Base-by-base conservation (phyloP, 1,284 basidiomycete species). In the Trichosporon sp. region DNA sequence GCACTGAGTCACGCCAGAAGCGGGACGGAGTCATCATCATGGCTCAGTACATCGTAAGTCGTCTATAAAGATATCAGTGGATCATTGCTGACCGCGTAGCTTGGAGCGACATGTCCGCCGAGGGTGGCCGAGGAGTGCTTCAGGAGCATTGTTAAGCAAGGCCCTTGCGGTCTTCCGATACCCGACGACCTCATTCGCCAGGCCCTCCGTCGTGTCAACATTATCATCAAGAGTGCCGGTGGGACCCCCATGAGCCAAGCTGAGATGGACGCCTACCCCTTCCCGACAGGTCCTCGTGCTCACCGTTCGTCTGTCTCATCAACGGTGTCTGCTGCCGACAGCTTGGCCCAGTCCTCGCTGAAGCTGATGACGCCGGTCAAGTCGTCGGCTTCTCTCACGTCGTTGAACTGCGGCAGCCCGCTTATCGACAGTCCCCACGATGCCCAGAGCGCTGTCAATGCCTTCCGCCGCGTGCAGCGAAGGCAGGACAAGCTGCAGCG, bases 171-270 rank as follows among this genome's bases (percentile, higher is more conserved):
- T 1, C 62, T 76, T 2, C 71, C 74, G 3, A 42, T 69, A 0
- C 73, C 76, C 1, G 79, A 81, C 66, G 76, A 79, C n/a, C 72
- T 82, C 9, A 74, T 82, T 12, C 65, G 68, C 13, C 78, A 79
- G 67, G 79, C 80, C 0, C 74, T 71, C 13, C 76, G 75, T 31
- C 72, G 78, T 32, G 73, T 81, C 27, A 72, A 78, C 25, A 75
- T 78, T n/a, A 65, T 79, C 23, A 66, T 70, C 35, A 71, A 65
- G 65, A 31, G 58, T 0, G 67, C 69, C 3, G 69, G 69, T 12
- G 71, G 69, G 7, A 62, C 67, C 1, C 71, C 69, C 0, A 9
- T 70, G 2, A 34, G 62, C 1, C 56, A 47, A 3, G 56, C 44
- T 1, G 63, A 64, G 7, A 21, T 63, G 5, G 64, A 65, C n/a